These are phyloP conservation scores for Hibiscus trionum DNA, from an alignment of 345 rosid genomes.

Conservation along the genomic window DNA sequence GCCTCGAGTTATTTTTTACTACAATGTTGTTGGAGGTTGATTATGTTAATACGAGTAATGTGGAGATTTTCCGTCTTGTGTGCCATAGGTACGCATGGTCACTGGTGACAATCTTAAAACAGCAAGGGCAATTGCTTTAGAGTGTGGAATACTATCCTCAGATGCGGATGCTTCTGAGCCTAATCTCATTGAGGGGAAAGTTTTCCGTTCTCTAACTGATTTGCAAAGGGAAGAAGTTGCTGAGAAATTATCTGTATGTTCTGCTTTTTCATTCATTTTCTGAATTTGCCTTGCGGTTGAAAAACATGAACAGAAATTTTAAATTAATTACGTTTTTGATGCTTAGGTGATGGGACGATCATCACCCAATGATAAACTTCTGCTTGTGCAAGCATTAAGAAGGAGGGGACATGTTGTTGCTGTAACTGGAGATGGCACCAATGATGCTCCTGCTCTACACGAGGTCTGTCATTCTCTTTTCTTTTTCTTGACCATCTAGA, in stretches of 20 bases:
- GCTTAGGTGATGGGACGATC: slow-evolving; percentile 90
- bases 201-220: slow-evolving; percentile 65
- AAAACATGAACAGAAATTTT: neutral
- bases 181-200: slow-evolving; percentile 75
- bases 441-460: slow-evolving; percentile 89
- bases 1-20: neutral
- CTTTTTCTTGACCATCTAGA: neutral
- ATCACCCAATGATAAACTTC: slow-evolving; percentile 83
- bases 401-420: slow-evolving; percentile 73
- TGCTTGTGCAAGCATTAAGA: slow-evolving; percentile 79
- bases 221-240: slow-evolving; percentile 59
- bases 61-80: slow-evolving; percentile 1
- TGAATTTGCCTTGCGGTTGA: neutral
- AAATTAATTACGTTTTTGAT: slow-evolving; percentile 12
- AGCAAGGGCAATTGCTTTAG: slow-evolving; percentile 92
- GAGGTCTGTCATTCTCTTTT: slow-evolving; percentile 39
- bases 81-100: slow-evolving; percentile 82
- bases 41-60: neutral
- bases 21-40: neutral
- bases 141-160: slow-evolving; percentile 76
- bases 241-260: slow-evolving; percentile 72
- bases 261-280: neutral
- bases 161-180: slow-evolving; percentile 55
- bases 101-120: slow-evolving; percentile 97
- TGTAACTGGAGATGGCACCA: slow-evolving; percentile 92